Evolutionary conservation across 2,329 filamentous ascomycete species (phyloP).

Genomic region (Hypoxylon sp.): DNA sequence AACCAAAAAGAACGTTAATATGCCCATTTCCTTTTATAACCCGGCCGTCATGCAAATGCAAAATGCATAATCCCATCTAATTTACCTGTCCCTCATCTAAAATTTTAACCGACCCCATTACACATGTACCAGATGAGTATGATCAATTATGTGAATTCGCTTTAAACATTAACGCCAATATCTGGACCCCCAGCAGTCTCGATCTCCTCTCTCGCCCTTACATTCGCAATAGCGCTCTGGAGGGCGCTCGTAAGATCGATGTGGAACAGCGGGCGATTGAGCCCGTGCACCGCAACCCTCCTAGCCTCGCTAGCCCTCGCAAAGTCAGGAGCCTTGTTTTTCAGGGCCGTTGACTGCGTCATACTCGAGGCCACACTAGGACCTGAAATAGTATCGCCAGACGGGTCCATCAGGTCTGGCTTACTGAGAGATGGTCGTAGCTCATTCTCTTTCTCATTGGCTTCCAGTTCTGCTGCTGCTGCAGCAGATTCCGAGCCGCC

Average conservation of each 20-base stretch:
- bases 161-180: slow-evolving; percentile 41
- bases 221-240: slow-evolving; percentile 87
- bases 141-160: background rate
- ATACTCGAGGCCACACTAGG: slow-evolving; percentile 48
- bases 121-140: background rate
- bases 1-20: background rate
- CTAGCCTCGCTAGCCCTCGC: slow-evolving; percentile 64
- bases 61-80: slow-evolving; percentile 18
- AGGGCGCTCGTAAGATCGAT: slow-evolving; percentile 91
- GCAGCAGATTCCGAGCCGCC: slow-evolving; percentile 79
- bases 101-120: slow-evolving; percentile 12
- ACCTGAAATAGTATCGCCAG: slow-evolving; percentile 50
- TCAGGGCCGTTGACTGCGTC: slow-evolving; percentile 43
- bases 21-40: slow-evolving; percentile 3
- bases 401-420: slow-evolving; percentile 37
- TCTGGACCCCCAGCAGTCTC: slow-evolving; percentile 49
- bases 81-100: background rate
- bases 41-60: slow-evolving; percentile 1
- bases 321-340: slow-evolving; percentile 42
- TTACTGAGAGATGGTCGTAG: slow-evolving; percentile 34
- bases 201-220: slow-evolving; percentile 68
- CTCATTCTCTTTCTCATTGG: slow-evolving; percentile 66
- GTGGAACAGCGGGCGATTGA: slow-evolving; percentile 94
- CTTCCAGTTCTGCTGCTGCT: slow-evolving; percentile 74
- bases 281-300: slow-evolving; percentile 81